Evolutionary conservation across 75 land plant species (phyloP).

Genomic region (Pinus albicaulis): DNA sequence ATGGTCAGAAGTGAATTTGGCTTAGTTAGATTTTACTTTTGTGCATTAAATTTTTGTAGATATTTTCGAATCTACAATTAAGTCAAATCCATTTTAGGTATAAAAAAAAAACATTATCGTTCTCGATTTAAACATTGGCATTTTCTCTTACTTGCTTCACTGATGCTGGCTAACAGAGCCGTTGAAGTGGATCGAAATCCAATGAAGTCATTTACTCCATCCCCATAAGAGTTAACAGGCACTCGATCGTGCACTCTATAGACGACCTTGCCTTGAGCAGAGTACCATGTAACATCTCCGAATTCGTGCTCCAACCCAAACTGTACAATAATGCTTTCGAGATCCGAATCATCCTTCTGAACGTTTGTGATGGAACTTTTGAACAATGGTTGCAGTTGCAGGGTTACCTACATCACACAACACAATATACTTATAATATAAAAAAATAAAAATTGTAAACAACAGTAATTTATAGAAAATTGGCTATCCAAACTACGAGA

Average conservation of each 20-base stretch:
- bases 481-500: too few relatives aligned
- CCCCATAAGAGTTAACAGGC: conserved; percentile 16
- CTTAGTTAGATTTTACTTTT: too few relatives aligned
- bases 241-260: conserved; percentile 23
- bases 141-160: conserved; percentile 29
- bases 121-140: too few relatives aligned
- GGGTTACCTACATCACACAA: conserved; percentile 14
- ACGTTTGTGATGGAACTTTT: conserved; percentile 27
- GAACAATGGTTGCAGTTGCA: conserved; percentile 40
- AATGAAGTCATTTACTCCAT: conserved; percentile 23
- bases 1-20: too few relatives aligned
- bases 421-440: too few relatives aligned
- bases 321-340: conserved; percentile 15
- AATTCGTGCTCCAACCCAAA: conserved; percentile 24
- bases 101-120: too few relatives aligned
- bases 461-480: too few relatives aligned
- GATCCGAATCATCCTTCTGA: conserved; percentile 8
- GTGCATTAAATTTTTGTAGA: too few relatives aligned
- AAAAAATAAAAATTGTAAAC: too few relatives aligned
- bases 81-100: too few relatives aligned
- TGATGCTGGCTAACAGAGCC: background rate
- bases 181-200: conserved; percentile 13
- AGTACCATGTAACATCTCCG: conserved; percentile 37
- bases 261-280: conserved; percentile 24
- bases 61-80: too few relatives aligned